Evolutionary conservation across 2,329 filamentous ascomycete species (phyloP), one percentile per base, ranked within the genome.

Genomic region (Apiospora aurea): DNA sequence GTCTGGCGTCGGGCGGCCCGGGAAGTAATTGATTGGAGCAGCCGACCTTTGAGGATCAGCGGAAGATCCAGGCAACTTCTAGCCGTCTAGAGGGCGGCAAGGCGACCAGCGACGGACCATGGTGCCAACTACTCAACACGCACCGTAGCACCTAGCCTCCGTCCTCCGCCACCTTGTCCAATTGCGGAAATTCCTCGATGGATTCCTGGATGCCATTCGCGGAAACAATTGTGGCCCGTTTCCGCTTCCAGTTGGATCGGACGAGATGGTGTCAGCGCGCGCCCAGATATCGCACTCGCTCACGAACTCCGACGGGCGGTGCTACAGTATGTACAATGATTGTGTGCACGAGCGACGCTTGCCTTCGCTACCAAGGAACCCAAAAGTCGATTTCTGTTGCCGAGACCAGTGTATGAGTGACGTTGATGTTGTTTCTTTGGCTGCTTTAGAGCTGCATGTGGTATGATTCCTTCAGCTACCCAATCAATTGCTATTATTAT

Each of bases 171-270:
- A 64, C 34, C 34, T 24, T 64, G 29, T 64, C 57, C 57, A 41
- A 64, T 64, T 64, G 41, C 34, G 57, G 57, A 24, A 64, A 64
- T 64, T 64, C n/a, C 34, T n/a, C n/a, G 8, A 64, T 21, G 57
- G 57, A 41, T 64, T 38, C 57, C 57, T 64, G 34, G 57, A 34
- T 64, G 57, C 57, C 57, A 64, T 64, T 64, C 57, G 57, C 57
- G 57, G 57, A 64, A 64, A 64, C 57, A 64, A 64, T 64, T 64
- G 57, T 64, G 57, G 57, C 21, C 34, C 57, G 11, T 64, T 64
- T 64, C 34, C 57, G 34, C 57, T 64, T 41, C 18, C 34, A n/a
- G 34, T 14, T 64, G 18, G 57, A 41, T 64, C 57, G 57, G 57
- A 64, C 34, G 34, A 64, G 29, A 64, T 64, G 8, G 57, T 18